phyloP scores from a whole-genome alignment of 352 stramenopile genomes.

The Phytophthora brassicae region DNA sequence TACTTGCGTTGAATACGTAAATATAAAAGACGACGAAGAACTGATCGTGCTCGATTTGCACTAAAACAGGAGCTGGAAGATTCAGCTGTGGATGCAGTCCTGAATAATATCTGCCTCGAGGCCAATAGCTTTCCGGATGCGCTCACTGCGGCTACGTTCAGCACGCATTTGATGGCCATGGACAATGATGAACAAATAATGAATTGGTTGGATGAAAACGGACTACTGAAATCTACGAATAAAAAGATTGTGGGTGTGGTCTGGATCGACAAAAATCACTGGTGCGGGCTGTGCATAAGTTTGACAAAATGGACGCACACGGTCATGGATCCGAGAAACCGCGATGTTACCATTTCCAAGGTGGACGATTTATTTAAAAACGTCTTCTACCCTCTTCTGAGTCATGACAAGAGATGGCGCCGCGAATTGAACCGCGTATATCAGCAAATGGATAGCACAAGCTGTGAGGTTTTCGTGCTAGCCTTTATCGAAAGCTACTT shows the following conservation, averaged over 20 bases:
- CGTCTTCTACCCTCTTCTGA: background rate
- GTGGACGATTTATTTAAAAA: background rate
- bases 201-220: background rate
- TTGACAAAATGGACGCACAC: background rate
- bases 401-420: background rate
- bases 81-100: background rate
- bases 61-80: background rate
- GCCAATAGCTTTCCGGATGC: background rate
- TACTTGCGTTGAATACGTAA: background rate
- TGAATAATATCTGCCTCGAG: background rate
- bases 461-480: background rate
- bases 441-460: conserved; percentile 1
- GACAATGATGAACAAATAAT: background rate
- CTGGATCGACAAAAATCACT: background rate
- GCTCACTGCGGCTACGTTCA: background rate
- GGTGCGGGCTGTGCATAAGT: background rate
- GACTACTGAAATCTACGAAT: background rate
- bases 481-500: background rate
- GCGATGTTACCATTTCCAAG: background rate
- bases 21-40: background rate
- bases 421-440: background rate
- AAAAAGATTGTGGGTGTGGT: background rate
- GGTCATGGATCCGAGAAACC: background rate
- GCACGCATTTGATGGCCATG: background rate
- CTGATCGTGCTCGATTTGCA: background rate